Percentiles rank a stretch among this genome's conserved stretches.
Conservation (phyloP, 306 rosid species). For the Castanea crenata region DNA sequence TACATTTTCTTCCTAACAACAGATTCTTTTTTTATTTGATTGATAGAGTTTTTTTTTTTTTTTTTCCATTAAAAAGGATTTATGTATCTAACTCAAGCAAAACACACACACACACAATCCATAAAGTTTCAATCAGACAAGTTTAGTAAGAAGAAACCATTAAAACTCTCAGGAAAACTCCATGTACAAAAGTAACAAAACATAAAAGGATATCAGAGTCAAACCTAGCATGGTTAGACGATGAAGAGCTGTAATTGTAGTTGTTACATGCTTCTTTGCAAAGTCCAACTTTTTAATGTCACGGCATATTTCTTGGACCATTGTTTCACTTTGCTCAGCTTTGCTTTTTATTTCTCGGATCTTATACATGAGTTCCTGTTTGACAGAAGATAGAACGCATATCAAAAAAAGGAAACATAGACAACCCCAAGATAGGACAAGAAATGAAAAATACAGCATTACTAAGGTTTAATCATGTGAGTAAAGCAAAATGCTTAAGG, state of each 20-base stretch:
- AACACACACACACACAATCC: no score
- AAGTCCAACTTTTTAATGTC: slow-evolving; percentile 96
- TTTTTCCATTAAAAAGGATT: no score
- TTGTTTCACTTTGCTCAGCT: slow-evolving; percentile 96
- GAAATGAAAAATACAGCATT: slow-evolving; percentile 9
- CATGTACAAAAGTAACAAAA: no score
- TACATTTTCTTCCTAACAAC: no score
- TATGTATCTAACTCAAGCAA: no score
- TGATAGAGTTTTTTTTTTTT: no score
- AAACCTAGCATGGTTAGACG: slow-evolving; percentile 97
- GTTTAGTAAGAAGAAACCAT: no score
- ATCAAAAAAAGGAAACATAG: not conserved
- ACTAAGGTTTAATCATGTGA: not conserved
- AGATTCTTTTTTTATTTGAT: no score
- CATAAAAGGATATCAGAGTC: slow-evolving; percentile 10
- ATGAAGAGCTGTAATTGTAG: slow-evolving; percentile 95
- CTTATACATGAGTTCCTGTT: slow-evolving; percentile 96
- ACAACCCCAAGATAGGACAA: not conserved
- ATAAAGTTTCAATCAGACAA: no score
- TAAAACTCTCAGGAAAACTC: no score
- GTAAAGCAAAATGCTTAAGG: not conserved
- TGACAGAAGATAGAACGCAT: slow-evolving; percentile 14
- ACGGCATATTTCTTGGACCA: slow-evolving; percentile 99
- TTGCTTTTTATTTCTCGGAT: slow-evolving; percentile 90
- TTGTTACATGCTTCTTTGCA: slow-evolving; percentile 98